Percentiles rank a stretch among this genome's conserved stretches.
These are phyloP conservation scores for Cryptococcus maquisensis DNA, from an alignment of 1,284 basidiomycete species.

Conservation along the genomic window DNA sequence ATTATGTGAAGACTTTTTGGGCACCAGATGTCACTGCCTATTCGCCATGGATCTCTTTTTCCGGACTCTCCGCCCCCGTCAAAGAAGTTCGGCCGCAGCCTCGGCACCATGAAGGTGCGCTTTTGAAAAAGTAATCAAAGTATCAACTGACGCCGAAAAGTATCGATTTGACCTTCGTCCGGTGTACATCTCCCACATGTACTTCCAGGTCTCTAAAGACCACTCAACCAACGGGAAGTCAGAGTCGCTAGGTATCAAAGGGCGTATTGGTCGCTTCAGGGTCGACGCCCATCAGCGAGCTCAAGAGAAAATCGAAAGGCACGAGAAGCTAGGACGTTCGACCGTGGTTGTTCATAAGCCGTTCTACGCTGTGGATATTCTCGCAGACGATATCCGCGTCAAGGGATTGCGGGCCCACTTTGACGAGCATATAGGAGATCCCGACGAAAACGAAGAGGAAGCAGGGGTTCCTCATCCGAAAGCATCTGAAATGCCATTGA, in stretches of 20 bases:
- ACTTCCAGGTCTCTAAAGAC: conserved; percentile 69
- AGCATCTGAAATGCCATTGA: conserved; percentile 28
- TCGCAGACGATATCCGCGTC: conserved; percentile 71
- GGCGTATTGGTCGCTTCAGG: conserved; percentile 71
- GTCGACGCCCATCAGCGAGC: conserved; percentile 91
- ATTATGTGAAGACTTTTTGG: conserved; percentile 61
- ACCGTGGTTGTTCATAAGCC: conserved; percentile 61
- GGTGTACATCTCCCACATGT: conserved; percentile 82
- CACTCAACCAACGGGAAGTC: conserved; percentile 76
- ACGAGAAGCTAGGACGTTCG: conserved; percentile 38
- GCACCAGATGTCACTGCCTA: conserved; percentile 71
- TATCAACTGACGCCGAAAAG: conserved; percentile 11
- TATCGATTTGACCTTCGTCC: conserved; percentile 77
- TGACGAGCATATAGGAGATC: conserved; percentile 53
- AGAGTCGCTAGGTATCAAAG: conserved; percentile 70
- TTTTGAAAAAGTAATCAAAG: not conserved
- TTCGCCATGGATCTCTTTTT: conserved; percentile 80
- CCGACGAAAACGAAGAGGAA: conserved; percentile 50
- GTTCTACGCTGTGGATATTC: conserved; percentile 87
- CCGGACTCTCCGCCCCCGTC: conserved; percentile 66
- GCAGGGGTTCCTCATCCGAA: conserved; percentile 5
- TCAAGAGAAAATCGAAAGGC: conserved; percentile 59
- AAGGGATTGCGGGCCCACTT: conserved; percentile 76
- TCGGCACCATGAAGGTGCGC: conserved; percentile 75
- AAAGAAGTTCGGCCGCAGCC: conserved; percentile 82